Evolutionary conservation across 495 filamentous ascomycete species (phyloP), one percentile per base, ranked within the genome.

Genomic region (Daldinia concentrica): DNA sequence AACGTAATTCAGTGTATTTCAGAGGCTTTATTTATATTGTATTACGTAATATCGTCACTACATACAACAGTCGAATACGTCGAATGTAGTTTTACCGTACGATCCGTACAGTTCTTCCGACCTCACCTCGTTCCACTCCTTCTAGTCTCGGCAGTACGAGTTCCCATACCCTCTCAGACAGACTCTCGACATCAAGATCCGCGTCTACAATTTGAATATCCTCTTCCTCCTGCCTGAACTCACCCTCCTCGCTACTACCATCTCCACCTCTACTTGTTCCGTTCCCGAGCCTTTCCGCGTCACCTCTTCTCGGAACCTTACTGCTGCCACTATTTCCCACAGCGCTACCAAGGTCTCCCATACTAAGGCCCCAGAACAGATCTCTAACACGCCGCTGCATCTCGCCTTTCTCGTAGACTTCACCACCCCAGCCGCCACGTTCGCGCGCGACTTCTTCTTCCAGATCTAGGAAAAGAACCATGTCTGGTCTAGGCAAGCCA

Each of bases 401-500:
- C 72, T 91, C 85, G 59, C 84, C 86, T 75, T 88, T 92, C 80
- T 99, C 95, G 75, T 99, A 98, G 58, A 92, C 86, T 81, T 99
- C 95, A 8, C 84, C 85, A 1, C 95, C 95, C 81, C 90, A 98
- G 0, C 93, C 95, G 24, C 93, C 93, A 17, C 95, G 84, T 70
- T 86, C 83, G 0, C 86, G 89, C 29, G 93, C 93, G 59, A 90
- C 88, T 45, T 88, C 88, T 36, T 91, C 84, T 9, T 90, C 88
- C 52, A 98, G 85, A 66, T 93, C 90, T 22, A 99, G 84, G 76
- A 98, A 99, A 2, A 99, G 69, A 26, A 94, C 94, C 9, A 93
- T 74, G 80, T 99, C 95, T 0, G 96, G 95, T 11, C 90, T 86
- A 4, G 96, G 95, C 8, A 99, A 83, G 5, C 95, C 95, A 22